Base-by-base conservation (phyloP, 179 eudicot genomes). In the Heliamphora pulchella region DNA sequence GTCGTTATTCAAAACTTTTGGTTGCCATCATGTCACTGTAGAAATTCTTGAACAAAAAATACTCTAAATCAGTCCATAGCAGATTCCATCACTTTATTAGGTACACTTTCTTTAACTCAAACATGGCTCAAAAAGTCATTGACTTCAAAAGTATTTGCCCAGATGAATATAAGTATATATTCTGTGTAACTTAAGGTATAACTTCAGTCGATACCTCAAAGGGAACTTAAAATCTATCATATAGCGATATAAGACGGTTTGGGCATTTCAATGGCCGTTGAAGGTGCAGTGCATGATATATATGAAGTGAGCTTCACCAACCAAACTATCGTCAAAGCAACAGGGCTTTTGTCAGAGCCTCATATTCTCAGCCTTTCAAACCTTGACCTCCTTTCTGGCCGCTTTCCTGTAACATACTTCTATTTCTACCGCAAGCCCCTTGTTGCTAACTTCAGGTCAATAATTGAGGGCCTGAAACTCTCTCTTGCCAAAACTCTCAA, bases 381-480 rank as follows among this genome's bases (percentile, higher is more conserved):
- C 77, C 85, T 85, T 5, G 87, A 85, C 71, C 87, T 85, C 76
- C 80, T 85, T 43, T 82, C 85, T 0, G 87, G 87, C 48, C 82
- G 87, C 11, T 85, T 85, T 76, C 87, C 87, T 0, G 85, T 85
- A 4, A 82, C 87, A 11, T 85, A 81, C 81, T 81, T 85, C 74
- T 85, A 79, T 68, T 79, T 85, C 76, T 85, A 85, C 77, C 72
- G 47, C 41, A 82, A 71, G 8, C 61, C 84, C 48, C 47, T 61
- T 0, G 47, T 44, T 6, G 22, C 15, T 0, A 17, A 64, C 65
- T 64, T 43, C 64, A 4, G 13, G 15, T 15, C 71, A 41, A 13
- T 65, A 31, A 6, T 31, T 1, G 82, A 79, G 0, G 8, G 82
- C 75, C 83, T 85, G 4, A 71, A 58, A 47, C 5, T 13, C 73